Evolutionary conservation across 495 filamentous ascomycete genomes (phyloP).

Genomic region (Aspergillus ellipticus): DNA sequence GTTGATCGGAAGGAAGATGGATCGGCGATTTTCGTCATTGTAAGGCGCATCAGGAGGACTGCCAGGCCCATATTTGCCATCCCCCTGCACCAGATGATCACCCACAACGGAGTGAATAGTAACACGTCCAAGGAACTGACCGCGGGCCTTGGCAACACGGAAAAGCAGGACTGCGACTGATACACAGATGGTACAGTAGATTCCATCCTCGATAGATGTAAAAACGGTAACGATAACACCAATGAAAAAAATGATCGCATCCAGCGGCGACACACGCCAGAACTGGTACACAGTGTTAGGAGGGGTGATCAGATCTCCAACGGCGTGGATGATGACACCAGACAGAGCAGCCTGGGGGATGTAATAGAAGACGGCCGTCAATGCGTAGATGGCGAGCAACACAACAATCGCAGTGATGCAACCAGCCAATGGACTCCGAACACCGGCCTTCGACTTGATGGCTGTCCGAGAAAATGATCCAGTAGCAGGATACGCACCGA

Average conservation of each 20-base stretch:
- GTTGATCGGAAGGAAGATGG: constrained; percentile 87
- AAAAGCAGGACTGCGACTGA: constrained; percentile 80
- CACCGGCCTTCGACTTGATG: constrained; percentile 97
- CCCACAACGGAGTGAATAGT: constrained; percentile 88
- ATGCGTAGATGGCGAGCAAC: constrained; percentile 88
- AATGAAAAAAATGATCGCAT: constrained; percentile 89
- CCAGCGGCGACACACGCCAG: constrained; percentile 87
- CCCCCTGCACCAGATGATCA: constrained; percentile 67
- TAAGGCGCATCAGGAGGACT: constrained; percentile 29
- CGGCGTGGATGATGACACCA: constrained; percentile 95
- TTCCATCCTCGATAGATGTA: constrained; percentile 81
- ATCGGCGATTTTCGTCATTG: constrained; percentile 46
- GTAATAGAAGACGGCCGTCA: constrained; percentile 91
- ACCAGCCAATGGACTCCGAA: constrained; percentile 88
- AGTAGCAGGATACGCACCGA: constrained; percentile 91
- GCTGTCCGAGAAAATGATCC: constrained; percentile 97
- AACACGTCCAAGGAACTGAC: constrained; percentile 83
- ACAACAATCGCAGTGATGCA: constrained; percentile 87
- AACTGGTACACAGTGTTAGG: constrained; percentile 95
- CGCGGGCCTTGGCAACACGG: constrained; percentile 78
- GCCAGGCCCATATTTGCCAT: constrained; percentile 54
- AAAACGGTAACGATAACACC: constrained; percentile 92
- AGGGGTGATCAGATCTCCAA: constrained; percentile 90
- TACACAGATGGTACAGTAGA: constrained; percentile 78
- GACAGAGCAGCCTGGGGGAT: constrained; percentile 84